Conservation (phyloP, 1,284 basidiomycete species). For the Malassezia restricta region DNA sequence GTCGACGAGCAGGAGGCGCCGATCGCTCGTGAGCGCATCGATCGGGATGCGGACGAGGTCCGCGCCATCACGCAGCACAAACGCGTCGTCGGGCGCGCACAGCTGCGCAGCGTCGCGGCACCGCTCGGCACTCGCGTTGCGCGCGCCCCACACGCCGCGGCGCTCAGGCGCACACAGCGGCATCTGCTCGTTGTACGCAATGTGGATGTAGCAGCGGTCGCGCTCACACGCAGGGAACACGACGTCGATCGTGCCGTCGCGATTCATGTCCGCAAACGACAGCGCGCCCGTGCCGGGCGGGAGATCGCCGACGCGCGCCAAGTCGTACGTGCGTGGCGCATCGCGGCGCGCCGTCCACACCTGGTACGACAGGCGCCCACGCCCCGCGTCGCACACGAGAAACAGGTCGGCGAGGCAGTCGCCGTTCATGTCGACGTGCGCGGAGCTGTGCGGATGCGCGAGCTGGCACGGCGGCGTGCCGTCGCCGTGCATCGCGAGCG, state of each 20-base stretch:
- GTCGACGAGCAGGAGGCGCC: conserved; percentile 58
- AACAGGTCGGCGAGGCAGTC: conserved; percentile 92
- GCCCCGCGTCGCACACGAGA: conserved; percentile 64
- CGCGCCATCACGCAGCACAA: conserved; percentile 61
- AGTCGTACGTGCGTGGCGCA: conserved; percentile 50
- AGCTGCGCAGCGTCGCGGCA: conserved; percentile 61
- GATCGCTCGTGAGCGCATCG: conserved; percentile 4
- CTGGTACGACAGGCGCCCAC: conserved; percentile 56
- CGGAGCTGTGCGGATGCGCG: conserved; percentile 80
- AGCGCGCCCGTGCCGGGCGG: conserved; percentile 68
- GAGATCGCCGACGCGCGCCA: conserved; percentile 59
- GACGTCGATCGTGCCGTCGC: conserved; percentile 92
- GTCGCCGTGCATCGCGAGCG: not conserved
- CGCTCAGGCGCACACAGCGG: conserved; percentile 55
- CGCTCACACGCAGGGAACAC: conserved; percentile 69
- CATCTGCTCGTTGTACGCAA: conserved; percentile 85
- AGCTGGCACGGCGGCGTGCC: conserved; percentile 54
- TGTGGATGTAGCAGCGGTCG: conserved; percentile 68
- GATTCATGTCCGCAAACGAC: conserved; percentile 83
- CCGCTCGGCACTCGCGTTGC: not conserved
- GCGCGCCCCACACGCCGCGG: conserved; percentile 20
- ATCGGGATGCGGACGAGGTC: conserved; percentile 19
- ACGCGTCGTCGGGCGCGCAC: conserved; percentile 67
- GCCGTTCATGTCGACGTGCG: conserved; percentile 86
- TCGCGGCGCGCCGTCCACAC: conserved; percentile 57